phyloP scores from a whole-genome alignment of 805 yeast species.

The Clavispora santaluciae region DNA sequence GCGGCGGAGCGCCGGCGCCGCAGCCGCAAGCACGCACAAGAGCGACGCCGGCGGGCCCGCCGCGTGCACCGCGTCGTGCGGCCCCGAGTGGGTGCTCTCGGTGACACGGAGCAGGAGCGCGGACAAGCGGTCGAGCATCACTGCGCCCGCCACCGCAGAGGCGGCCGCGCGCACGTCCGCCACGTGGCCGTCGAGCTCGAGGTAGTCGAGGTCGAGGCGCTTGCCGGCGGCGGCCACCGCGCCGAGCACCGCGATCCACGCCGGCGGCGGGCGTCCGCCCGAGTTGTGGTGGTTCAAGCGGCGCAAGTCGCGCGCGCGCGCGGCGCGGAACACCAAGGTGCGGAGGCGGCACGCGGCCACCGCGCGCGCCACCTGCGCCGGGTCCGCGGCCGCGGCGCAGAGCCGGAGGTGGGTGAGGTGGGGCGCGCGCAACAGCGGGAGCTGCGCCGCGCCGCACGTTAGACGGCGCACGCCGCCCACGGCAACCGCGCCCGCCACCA shows the following conservation, averaged over 20 bases:
- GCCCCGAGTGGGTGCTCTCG: constrained; percentile 19
- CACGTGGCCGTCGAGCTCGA: constrained; percentile 22
- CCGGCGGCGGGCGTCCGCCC: constrained; percentile 4
- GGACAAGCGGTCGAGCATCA: constrained; percentile 13
- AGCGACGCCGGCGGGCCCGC: not conserved
- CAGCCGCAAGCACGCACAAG: not conserved
- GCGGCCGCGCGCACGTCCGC: constrained; percentile 10
- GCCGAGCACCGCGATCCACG: constrained; percentile 20
- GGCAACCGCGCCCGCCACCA: constrained; percentile 3
- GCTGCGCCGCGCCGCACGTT: not conserved
- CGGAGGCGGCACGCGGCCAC: constrained; percentile 2
- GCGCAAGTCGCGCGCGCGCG: constrained; percentile 10
- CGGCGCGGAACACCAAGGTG: constrained; percentile 15
- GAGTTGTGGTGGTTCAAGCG: constrained; percentile 15
- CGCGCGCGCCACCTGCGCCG: constrained; percentile 3
- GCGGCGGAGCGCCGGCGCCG: constrained; percentile 3
- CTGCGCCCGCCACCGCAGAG: constrained; percentile 5
- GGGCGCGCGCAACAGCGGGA: constrained; percentile 12
- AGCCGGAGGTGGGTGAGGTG: constrained; percentile 6
- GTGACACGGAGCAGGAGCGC: constrained; percentile 14
- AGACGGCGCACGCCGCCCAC: constrained; percentile 1
- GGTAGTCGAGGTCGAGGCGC: constrained; percentile 5
- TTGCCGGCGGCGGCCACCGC: constrained; percentile 2
- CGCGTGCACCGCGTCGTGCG: not conserved
- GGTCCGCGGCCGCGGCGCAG: constrained; percentile 7